Evolutionary conservation across 495 filamentous ascomycete species (phyloP).

Genomic region (Trichocladium antarcticum): DNA sequence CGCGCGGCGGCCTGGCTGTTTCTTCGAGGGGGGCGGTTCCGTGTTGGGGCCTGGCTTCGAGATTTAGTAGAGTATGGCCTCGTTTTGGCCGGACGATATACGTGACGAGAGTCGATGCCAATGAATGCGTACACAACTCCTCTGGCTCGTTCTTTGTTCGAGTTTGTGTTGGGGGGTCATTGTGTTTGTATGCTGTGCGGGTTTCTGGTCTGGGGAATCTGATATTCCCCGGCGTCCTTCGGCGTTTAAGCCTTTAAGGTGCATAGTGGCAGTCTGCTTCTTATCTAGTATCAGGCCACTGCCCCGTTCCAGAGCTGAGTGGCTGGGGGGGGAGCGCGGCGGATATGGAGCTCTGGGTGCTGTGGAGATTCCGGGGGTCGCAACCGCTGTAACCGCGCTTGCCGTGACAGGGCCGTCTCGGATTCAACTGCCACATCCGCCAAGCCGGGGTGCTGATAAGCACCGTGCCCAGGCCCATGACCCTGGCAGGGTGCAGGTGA

Average conservation of each 20-base stretch:
- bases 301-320: not conserved
- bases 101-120: no score
- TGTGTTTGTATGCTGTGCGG: no score
- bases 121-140: no score
- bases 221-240: not conserved
- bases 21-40: no score
- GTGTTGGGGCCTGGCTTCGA: no score
- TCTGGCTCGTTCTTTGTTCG: no score
- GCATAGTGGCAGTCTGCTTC: not conserved
- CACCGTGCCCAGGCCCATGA: not conserved
- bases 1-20: no score
- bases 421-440: not conserved
- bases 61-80: not conserved
- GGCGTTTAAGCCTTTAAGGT: not conserved
- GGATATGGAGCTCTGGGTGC: not conserved
- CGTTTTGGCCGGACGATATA: no score
- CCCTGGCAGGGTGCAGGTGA: not conserved
- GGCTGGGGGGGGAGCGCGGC: not conserved
- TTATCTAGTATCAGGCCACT: not conserved
- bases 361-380: no score
- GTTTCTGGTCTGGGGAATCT: not conserved
- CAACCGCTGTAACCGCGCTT: no score
- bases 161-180: no score
- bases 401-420: slow-evolving; percentile 1
- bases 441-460: slow-evolving; percentile 1